A percentile compares a stretch with the other conserved stretches of the same genome.
These are phyloP conservation scores for Phymatotrichopsis omnivora DNA, from an alignment of 2,329 filamentous ascomycete genomes.

Conservation along the genomic window DNA sequence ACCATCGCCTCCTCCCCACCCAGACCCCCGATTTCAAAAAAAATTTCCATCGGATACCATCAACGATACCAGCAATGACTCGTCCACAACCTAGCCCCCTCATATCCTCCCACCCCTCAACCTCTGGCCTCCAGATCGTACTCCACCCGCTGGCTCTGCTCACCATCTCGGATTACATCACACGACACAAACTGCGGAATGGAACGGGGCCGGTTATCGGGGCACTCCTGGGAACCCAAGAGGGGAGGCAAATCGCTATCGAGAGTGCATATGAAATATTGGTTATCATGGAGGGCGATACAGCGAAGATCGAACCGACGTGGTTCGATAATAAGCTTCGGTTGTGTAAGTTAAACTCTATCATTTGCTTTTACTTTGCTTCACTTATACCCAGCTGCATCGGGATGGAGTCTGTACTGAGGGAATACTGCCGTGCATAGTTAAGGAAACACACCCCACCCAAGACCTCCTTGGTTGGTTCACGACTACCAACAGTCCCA, in stretches of 20 bases:
- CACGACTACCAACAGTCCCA: slow-evolving; percentile 55
- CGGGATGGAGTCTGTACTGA: too few species aligned
- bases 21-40: too few species aligned
- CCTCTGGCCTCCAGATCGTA: slow-evolving; percentile 67
- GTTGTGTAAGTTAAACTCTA: slow-evolving; percentile 55
- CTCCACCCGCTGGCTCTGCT: slow-evolving; percentile 92
- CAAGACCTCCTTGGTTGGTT: slow-evolving; percentile 92
- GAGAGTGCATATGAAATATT: slow-evolving; percentile 88
- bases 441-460: slow-evolving; percentile 76
- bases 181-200: slow-evolving; percentile 70
- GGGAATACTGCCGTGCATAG: too few species aligned
- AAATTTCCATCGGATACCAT: too few species aligned
- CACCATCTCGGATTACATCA: slow-evolving; percentile 94
- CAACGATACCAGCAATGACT: too few species aligned
- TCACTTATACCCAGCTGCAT: too few species aligned
- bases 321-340: slow-evolving; percentile 74
- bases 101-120: slow-evolving; percentile 39
- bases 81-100: slow-evolving; percentile 16
- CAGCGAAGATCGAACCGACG: slow-evolving; percentile 51
- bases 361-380: slow-evolving; percentile 7
- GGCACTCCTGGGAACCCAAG: slow-evolving; percentile 81
- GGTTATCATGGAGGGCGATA: slow-evolving; percentile 42
- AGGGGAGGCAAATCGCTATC: slow-evolving; percentile 79
- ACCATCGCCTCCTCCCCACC: too few species aligned
- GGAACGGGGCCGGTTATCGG: slow-evolving; percentile 70